These are phyloP conservation scores for Patellifolia procumbens DNA, from an alignment of 179 eudicot genomes.

Conservation along the genomic window DNA sequence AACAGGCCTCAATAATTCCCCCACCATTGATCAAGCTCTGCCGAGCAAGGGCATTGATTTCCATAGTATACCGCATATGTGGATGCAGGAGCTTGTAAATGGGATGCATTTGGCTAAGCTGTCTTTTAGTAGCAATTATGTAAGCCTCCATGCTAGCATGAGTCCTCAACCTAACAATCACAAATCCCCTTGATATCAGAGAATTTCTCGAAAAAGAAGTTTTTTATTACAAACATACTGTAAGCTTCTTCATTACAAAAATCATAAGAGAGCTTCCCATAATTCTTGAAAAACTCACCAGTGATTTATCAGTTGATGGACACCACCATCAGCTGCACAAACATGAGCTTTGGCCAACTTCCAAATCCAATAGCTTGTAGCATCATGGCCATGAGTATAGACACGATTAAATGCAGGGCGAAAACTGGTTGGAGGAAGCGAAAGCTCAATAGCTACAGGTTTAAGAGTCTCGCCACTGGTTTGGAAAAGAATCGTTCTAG, in stretches of 20 bases:
- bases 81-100: conserved; percentile 81
- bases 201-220: background rate
- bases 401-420: conserved; percentile 61
- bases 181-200: conserved; percentile 16
- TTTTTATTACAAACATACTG: background rate
- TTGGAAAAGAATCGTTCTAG: conserved; percentile 65
- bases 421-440: conserved; percentile 66
- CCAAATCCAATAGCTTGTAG: conserved; percentile 86
- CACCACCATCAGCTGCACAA: conserved; percentile 79
- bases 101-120: conserved; percentile 91
- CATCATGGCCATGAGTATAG: conserved; percentile 67
- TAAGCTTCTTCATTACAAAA: background rate
- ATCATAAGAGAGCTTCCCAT: background rate
- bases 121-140: conserved; percentile 88
- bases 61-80: conserved; percentile 91
- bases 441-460: conserved; percentile 83
- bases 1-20: conserved; percentile 78
- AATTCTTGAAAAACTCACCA: conserved; percentile 51
- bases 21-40: conserved; percentile 84
- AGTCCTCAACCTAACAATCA: conserved; percentile 76
- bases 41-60: conserved; percentile 89
- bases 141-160: conserved; percentile 87
- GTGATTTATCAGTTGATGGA: conserved; percentile 87
- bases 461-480: conserved; percentile 45
- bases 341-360: conserved; percentile 93